Evolutionary conservation across 345 rosid species (phyloP).

Genomic region (Salix suchowensis): DNA sequence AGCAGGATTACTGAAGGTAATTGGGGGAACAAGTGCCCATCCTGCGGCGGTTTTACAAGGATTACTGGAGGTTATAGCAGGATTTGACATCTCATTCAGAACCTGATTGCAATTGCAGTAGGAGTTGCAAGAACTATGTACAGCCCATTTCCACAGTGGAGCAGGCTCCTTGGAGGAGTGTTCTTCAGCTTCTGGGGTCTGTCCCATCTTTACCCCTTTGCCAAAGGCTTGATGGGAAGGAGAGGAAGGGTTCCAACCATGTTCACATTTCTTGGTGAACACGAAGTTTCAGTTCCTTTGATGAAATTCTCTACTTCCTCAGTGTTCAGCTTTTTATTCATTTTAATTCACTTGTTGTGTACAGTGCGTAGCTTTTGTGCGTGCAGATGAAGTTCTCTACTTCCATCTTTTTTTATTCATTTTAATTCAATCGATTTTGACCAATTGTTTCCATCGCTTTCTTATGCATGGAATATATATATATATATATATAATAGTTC

Average conservation of each 20-base stretch:
- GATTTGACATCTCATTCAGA: conserved; percentile 70
- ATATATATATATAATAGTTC: not conserved
- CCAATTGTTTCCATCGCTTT: not conserved
- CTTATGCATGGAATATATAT: not conserved
- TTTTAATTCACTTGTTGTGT: too few species aligned
- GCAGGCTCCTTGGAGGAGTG: conserved; percentile 76
- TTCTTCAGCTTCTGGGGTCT: conserved; percentile 82
- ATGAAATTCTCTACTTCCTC: too few species aligned
- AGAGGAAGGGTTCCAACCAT: conserved; percentile 64
- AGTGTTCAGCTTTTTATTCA: too few species aligned
- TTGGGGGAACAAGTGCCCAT: conserved; percentile 82
- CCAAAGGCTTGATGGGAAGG: conserved; percentile 82
- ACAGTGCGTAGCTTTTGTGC: not conserved
- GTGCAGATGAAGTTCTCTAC: conserved; percentile 32
- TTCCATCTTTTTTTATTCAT: conserved; percentile 21
- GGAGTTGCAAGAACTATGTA: conserved; percentile 61
- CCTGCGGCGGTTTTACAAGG: conserved; percentile 77
- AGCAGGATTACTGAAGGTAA: conserved; percentile 58
- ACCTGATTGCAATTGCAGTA: conserved; percentile 51
- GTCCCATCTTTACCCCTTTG: conserved; percentile 70
- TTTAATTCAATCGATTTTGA: not conserved
- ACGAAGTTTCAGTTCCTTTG: too few species aligned
- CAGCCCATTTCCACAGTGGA: conserved; percentile 67
- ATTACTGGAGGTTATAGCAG: conserved; percentile 66
- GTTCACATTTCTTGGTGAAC: too few species aligned